Evolutionary conservation across 345 rosid species (phyloP), one percentile per base, ranked within the genome.

Genomic region (Acer yangbiense): DNA sequence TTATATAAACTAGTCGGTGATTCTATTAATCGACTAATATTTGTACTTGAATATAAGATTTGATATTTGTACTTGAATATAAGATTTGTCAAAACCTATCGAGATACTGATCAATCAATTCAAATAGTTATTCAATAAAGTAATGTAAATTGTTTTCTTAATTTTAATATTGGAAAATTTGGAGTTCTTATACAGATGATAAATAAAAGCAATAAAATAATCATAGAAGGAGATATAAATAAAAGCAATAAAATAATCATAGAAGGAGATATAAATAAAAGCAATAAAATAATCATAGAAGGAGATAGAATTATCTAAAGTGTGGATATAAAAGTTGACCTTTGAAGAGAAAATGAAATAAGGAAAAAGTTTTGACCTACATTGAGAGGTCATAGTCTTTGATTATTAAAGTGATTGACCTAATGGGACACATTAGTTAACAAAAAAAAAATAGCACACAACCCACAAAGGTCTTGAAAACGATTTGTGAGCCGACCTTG

Each of bases 401-500:
- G 74, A 54, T 50, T 54, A 79, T 79, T 67, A 70, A 73, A 80
- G 27, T 58, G 35, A 69, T 80, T 77, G 81, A 77, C 77, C 69
- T 9, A 54, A 16, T 20, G 57, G 54, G 46, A 61, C 55, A 39
- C 6, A 9, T 41, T 18, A 6, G 46, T 21, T 21, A 55, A 43
- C 50, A 41, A 7, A 43, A 1, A 43, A 4, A 57, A 1, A 66
- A 7, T 13, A n/a, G 20, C 78, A 50, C 78, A 50, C 55, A 57
- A 6, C 9, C 23, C 62, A 61, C 77, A 84, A 81, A 81, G 84
- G 77, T 32, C 7, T 13, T 78, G 84, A 81, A 75, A 80, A 48
- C 68, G 82, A 83, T 73, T 20, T 3, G 44, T 27, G 20, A 82
- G 87, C 87, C 84, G 86, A 76, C 89, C 89, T 68, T 57, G 17